Conservation (phyloP, 768 basidiomycete genomes). For the Boletales sp. region DNA sequence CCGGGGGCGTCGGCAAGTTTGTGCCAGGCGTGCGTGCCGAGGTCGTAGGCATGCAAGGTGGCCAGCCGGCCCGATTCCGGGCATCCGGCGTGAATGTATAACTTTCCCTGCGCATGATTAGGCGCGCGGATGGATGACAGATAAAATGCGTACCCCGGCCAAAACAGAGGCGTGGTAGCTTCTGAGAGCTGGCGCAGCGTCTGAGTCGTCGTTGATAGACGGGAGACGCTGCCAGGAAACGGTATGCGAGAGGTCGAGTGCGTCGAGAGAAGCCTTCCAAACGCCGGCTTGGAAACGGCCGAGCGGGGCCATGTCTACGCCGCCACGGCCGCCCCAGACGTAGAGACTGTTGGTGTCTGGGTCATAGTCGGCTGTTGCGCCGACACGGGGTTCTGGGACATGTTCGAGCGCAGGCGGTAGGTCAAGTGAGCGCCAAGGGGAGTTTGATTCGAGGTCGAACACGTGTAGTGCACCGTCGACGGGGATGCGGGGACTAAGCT, state of each 20-base stretch:
- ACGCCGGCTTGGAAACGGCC: constrained; percentile 25
- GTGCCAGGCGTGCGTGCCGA: constrained; percentile 28
- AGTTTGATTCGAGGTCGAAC: constrained; percentile 17
- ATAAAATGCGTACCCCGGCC: constrained; percentile 20
- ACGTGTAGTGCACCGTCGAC: constrained; percentile 33
- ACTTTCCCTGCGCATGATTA: constrained; percentile 16
- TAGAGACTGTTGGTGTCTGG: constrained; percentile 25
- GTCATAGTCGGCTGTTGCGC: constrained; percentile 21
- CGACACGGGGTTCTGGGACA: constrained; percentile 20
- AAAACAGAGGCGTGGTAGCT: constrained; percentile 36
- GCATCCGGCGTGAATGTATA: constrained; percentile 42
- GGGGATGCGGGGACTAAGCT: constrained; percentile 40
- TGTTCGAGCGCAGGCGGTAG: constrained; percentile 14
- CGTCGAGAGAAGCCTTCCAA: constrained; percentile 23
- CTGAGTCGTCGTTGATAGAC: constrained; percentile 23
- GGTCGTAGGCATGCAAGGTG: constrained; percentile 34
- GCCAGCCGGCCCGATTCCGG: constrained; percentile 34
- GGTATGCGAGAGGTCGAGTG: background rate
- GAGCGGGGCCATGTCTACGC: constrained; percentile 36
- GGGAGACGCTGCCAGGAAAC: constrained; percentile 30
- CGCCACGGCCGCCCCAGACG: constrained; percentile 46
- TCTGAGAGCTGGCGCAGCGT: constrained; percentile 29
- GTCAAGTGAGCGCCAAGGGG: constrained; percentile 18
- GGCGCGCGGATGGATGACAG: background rate
- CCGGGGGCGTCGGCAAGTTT: constrained; percentile 35